Evolutionary conservation across 208 protist genomes (phyloP), one percentile per base, ranked within the genome.

Genomic region (Leishmania arabica): DNA sequence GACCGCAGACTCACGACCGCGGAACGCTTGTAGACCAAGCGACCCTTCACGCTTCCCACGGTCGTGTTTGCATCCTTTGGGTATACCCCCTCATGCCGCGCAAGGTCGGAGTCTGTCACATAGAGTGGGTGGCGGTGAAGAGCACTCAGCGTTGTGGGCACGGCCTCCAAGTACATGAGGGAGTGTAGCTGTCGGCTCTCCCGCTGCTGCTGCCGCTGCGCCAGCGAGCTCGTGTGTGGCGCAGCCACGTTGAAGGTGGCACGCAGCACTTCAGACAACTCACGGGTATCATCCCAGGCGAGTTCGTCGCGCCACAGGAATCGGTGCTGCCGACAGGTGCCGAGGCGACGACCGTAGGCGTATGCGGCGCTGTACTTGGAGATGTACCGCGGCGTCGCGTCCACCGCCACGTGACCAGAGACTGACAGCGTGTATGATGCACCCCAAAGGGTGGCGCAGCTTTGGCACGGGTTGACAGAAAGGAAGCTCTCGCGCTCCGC

Each of bases 11-110:
- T 89, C 8, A 95, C 92, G 51, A 98, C 88, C 5, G 93, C 93
- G 65, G 91, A 95, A 75, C 92, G 89, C 82, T 98, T 98, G 87
- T 95, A 98, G 68, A 98, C 95, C 51, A 87, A 82, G 78, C 95
- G 90, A 31, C 93, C 93, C 78, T 95, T 95, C 24, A 98, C 92
- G 79, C 88, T 94, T 2, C 95, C 95, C 45, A 96, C 92, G 34
- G 89, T 94, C 15, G 91, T 95, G 31, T 60, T 91, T 6, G 80
- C 79, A 77, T 97, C 92, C 74, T 96, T 96, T 0, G 95, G 95
- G 83, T 93, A 96, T 24, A 98, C 76, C 31, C 89, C 95, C 66
- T 98, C 95, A 78, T 93, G 85, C 1, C 93, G 89, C 8, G 89
- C 89, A 15, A 97, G 82, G 49, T 95, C 90, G 45, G 74, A 85